Evolutionary conservation across 495 filamentous ascomycete species (phyloP), one percentile per base, ranked within the genome.

Genomic region (Aspergillus hancockii): DNA sequence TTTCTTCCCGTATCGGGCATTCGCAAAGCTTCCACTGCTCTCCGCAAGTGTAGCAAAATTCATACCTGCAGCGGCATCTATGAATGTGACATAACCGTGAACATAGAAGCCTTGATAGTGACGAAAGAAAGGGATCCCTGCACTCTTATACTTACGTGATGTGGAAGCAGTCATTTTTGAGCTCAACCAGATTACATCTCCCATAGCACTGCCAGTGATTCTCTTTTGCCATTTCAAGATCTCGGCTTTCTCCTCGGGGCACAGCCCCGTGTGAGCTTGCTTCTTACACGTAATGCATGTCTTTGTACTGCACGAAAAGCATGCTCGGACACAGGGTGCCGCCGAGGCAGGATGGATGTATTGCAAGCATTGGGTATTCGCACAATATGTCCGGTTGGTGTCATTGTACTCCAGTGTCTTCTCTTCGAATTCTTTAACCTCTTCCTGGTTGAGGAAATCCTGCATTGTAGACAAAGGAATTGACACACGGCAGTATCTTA

Each of bases 11-110:
- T 16, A 71, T 58, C 7, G 18, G 62, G 51, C 83, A 86, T 4
- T 9, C 0, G 58, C 83, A 88, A 0, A 60, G 76, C 57, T 79
- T 79, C 83, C 84, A 88, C 28, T 46, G 45, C 0, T 46, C 25
- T 0, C 54, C 34, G 36, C 67, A 71, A 4, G 47, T 23, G 21
- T 72, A 72, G 36, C 67, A 70, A 28, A 70, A 72, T 52, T 64
- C 46, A 7, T 54, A 49, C 1, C 60, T 32, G 30, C 64, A 69
- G 13, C 57, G 58, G 38, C 58, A 63, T 7, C 61, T 63, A 19
- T 22, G 1, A 16, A n/a, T n/a, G n/a, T n/a, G n/a, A n/a, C n/a
- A n/a, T n/a, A n/a, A n/a, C n/a, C n/a, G n/a, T n/a, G n/a, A n/a
- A n/a, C n/a, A n/a, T n/a, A n/a, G n/a, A n/a, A n/a, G n/a, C n/a